phyloP scores from a whole-genome alignment of 768 basidiomycete genomes.

The Boletales sp. region DNA sequence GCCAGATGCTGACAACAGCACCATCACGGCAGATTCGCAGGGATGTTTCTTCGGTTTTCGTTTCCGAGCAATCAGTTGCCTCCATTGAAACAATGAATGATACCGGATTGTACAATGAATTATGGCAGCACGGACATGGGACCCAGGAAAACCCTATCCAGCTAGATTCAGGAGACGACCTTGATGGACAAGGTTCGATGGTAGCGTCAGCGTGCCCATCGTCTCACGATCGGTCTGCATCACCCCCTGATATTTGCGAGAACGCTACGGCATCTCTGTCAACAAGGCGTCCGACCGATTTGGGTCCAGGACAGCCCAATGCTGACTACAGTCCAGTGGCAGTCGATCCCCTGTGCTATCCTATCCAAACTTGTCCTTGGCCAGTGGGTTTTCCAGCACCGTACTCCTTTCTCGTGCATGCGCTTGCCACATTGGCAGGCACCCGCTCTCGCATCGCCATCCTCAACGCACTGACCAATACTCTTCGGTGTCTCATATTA shows the following conservation, averaged over 20 bases:
- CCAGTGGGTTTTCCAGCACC: slow-evolving; percentile 40
- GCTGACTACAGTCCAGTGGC: slow-evolving; percentile 29
- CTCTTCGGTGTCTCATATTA: slow-evolving; percentile 61
- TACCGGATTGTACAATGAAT: not conserved
- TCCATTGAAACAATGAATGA: slow-evolving; percentile 5
- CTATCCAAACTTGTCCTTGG: slow-evolving; percentile 44
- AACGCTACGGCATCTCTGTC: slow-evolving; percentile 6
- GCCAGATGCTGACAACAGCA: slow-evolving; percentile 7
- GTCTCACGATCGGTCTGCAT: slow-evolving; percentile 9
- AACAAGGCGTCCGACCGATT: slow-evolving; percentile 2
- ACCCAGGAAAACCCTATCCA: slow-evolving; percentile 23
- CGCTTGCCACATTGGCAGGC: slow-evolving; percentile 54
- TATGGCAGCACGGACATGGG: slow-evolving; percentile 23
- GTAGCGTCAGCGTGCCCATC: slow-evolving; percentile 6
- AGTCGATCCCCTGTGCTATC: slow-evolving; percentile 49
- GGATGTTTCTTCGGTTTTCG: slow-evolving; percentile 5
- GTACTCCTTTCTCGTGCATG: slow-evolving; percentile 68
- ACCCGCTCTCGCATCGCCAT: slow-evolving; percentile 76
- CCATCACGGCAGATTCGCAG: slow-evolving; percentile 17
- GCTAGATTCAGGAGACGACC: slow-evolving; percentile 21
- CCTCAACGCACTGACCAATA: slow-evolving; percentile 66
- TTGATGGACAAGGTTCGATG: slow-evolving; percentile 5
- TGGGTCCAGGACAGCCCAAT: slow-evolving; percentile 19
- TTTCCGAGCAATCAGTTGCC: slow-evolving; percentile 16
- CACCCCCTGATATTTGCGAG: slow-evolving; percentile 9